Evolutionary conservation across 176 grass and related monocot species (phyloP).

Genomic region (Aegilops umbellulata): DNA sequence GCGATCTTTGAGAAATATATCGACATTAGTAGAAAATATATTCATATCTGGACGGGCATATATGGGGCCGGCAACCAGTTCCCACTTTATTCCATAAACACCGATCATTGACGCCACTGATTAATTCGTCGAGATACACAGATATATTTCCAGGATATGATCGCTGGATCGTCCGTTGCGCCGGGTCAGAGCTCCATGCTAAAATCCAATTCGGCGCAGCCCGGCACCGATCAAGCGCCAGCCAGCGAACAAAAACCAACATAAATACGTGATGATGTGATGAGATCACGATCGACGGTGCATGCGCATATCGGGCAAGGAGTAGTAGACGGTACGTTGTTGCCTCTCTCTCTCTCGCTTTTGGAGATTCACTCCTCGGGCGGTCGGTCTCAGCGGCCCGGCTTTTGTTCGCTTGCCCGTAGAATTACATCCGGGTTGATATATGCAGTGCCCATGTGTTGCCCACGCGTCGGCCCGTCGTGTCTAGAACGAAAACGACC

Average conservation of each 20-base stretch:
- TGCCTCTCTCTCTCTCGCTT: neutral
- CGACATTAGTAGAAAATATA: neutral
- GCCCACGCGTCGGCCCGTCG: neutral
- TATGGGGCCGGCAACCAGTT: neutral
- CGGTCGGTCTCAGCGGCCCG: neutral
- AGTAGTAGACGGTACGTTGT: slow-evolving; percentile 7
- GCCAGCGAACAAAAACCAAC: neutral
- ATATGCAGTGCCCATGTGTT: slow-evolving; percentile 11
- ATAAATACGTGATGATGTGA: neutral
- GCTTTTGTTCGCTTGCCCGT: neutral
- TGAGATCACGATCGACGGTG: neutral
- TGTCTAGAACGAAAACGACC: slow-evolving; percentile 15
- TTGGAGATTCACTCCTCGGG: neutral
- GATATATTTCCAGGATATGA: neutral
- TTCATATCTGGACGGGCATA: neutral
- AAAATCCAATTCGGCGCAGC: slow-evolving; percentile 15
- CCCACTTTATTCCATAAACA: neutral
- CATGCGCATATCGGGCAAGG: neutral
- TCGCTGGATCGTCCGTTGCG: neutral
- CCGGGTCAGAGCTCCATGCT: slow-evolving; percentile 10
- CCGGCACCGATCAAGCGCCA: neutral
- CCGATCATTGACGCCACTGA: neutral
- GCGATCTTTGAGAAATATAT: neutral
- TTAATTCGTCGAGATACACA: neutral
- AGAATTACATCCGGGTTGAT: neutral